Evolutionary conservation across 1,139 yeast genomes (phyloP), one percentile per base, ranked within the genome.

Genomic region (Kodamaea alishanica): DNA sequence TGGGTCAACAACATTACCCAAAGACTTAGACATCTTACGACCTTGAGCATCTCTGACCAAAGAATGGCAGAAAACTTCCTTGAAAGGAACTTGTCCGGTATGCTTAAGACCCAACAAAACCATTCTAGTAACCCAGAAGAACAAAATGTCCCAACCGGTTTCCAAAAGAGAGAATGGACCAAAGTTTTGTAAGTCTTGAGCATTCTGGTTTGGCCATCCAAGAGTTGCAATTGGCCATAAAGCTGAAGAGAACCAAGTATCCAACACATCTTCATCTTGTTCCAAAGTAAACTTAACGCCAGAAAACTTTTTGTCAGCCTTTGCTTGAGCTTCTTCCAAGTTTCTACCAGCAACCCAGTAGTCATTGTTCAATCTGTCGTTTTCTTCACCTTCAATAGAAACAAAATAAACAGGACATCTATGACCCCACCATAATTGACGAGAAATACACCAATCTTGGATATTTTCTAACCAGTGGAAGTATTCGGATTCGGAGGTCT

Each of bases 401-500:
- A 90, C 88, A 53, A 88, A 88, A 69, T 94, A 92, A 35, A 87
- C 96, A 22, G 98, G 98, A 67, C 96, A 88, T 71, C 97, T 82
- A 71, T 92, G 98, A 50, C 98, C 98, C 98, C 98, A 92, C 98
- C 98, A 92, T 58, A 92, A 78, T 73, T 92, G 98, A 70, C 98
- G 86, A 25, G 97, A 92, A 49, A 92, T 89, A 81, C 98, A 92
- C 98, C 98, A 92, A 70, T 92, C 98, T 72, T 94, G 97, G 51
- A 90, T 85, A 65, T 89, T 87, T 61, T 84, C 95, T 65, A 92
- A 73, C 98, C 98, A 92, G 63, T 83, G 88, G 82, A 84, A 85
- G 67, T 84, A 92, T 69, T 92, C 98, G 45, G 84, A 77, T 69
- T 89, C 96, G 7, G 96, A 89, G 23, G 90, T 73, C 66, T 86